phyloP scores from a whole-genome alignment of 2,329 filamentous ascomycete genomes.

The Colletotrichum orchidophilum region DNA sequence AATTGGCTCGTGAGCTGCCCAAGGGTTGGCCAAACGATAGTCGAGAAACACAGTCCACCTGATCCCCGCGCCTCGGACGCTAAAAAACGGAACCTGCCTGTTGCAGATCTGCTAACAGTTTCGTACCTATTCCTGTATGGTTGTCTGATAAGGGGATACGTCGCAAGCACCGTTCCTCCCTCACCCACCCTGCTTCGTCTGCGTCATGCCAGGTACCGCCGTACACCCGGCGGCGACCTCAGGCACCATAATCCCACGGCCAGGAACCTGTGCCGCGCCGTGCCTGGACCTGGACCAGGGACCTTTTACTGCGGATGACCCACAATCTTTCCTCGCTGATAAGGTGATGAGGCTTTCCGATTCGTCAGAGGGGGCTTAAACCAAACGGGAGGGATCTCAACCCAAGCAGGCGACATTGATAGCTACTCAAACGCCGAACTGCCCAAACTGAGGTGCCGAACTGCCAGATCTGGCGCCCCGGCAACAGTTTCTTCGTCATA shows the following conservation, averaged over 20 bases:
- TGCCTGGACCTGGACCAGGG: not conserved
- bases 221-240: not conserved
- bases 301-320: not conserved
- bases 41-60: conserved; percentile 18
- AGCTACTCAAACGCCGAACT: not conserved
- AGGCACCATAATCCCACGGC: not conserved
- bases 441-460: no score
- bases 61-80: conserved; percentile 18
- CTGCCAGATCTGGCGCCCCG: not conserved
- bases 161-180: not conserved
- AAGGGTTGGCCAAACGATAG: conserved; percentile 25
- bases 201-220: conserved; percentile 30
- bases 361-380: not conserved
- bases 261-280: not conserved
- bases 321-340: conserved; percentile 1
- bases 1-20: conserved; percentile 4
- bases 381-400: not conserved
- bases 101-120: conserved; percentile 21
- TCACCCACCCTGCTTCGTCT: conserved; percentile 7
- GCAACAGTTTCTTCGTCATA: not conserved
- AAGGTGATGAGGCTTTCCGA: conserved; percentile 11
- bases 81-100: conserved; percentile 29
- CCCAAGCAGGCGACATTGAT: not conserved
- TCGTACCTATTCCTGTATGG: no score
- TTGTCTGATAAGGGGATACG: conserved; percentile 6